Evolutionary conservation across 805 yeast species (phyloP).

Genomic region (Diddensiella transvaalensis): DNA sequence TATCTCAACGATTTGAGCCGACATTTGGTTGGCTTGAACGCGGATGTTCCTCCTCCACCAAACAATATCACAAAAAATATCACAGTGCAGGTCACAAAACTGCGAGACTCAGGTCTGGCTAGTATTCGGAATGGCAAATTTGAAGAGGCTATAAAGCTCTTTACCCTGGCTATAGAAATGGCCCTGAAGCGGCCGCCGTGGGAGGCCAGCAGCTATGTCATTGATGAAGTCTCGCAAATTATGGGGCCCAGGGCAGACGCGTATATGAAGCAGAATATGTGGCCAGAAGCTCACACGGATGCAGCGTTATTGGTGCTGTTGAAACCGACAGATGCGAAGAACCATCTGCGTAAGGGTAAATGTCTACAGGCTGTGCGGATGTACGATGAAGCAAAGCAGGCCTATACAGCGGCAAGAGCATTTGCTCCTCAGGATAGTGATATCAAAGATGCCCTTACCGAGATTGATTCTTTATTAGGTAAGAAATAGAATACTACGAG

Average conservation of each 20-base stretch:
- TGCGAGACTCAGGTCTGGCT: conserved; percentile 33
- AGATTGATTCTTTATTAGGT: conserved; percentile 18
- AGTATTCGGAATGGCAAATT: conserved; percentile 27
- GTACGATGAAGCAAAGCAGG: conserved; percentile 24
- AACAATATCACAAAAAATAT: conserved; percentile 26
- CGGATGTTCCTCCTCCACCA: conserved; percentile 38
- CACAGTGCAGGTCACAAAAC: conserved; percentile 33
- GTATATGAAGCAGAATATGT: conserved; percentile 32
- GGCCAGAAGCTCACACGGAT: conserved; percentile 39
- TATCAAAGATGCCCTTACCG: conserved; percentile 20
- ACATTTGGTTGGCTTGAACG: conserved; percentile 29
- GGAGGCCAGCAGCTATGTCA: conserved; percentile 34
- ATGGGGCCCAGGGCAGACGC: conserved; percentile 39
- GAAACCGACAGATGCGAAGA: conserved; percentile 32
- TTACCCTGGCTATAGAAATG: conserved; percentile 38
- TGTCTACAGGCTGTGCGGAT: conserved; percentile 25
- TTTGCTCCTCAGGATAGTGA: conserved; percentile 19
- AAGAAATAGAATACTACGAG: too few species aligned
- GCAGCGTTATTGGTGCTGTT: conserved; percentile 34
- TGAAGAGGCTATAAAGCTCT: conserved; percentile 36
- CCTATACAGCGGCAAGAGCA: conserved; percentile 20
- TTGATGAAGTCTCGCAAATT: conserved; percentile 34
- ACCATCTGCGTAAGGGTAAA: conserved; percentile 35
- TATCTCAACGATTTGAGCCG: conserved; percentile 31
- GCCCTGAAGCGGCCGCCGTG: conserved; percentile 39